Conservation (phyloP, 2,329 filamentous ascomycete genomes). For the Pseudogymnoascus sp. region DNA sequence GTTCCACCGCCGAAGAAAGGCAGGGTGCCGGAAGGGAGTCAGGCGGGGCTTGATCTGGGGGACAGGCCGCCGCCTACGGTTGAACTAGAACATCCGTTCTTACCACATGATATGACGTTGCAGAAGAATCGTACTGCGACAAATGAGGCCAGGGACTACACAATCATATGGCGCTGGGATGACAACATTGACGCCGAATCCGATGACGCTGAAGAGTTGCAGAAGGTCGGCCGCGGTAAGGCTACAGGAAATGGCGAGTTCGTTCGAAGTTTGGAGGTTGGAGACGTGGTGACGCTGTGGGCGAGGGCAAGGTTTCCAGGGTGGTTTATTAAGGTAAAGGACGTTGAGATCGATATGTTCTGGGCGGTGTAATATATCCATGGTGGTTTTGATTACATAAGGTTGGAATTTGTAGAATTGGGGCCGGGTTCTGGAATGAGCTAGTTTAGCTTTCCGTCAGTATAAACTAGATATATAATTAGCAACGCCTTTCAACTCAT, state of each 20-base stretch:
- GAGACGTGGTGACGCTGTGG: constrained; percentile 55
- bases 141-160: constrained; percentile 32
- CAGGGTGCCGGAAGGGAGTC: background rate
- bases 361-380: constrained; percentile 39
- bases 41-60: background rate
- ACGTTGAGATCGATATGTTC: constrained; percentile 47
- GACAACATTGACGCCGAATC: constrained; percentile 41
- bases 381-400: background rate
- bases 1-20: background rate
- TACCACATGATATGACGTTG: constrained; percentile 30
- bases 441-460: background rate
- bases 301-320: constrained; percentile 46
- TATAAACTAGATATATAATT: background rate
- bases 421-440: background rate
- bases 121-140: constrained; percentile 41
- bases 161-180: constrained; percentile 44
- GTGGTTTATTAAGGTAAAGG: constrained; percentile 46
- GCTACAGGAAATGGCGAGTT: constrained; percentile 46
- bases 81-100: constrained; percentile 31
- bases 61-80: background rate
- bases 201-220: constrained; percentile 28
- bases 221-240: constrained; percentile 39
- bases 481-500: background rate
- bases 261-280: constrained; percentile 46
- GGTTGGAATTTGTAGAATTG: background rate